Base-by-base conservation (phyloP, 768 basidiomycete species). In the Auriscalpium microsporum region DNA sequence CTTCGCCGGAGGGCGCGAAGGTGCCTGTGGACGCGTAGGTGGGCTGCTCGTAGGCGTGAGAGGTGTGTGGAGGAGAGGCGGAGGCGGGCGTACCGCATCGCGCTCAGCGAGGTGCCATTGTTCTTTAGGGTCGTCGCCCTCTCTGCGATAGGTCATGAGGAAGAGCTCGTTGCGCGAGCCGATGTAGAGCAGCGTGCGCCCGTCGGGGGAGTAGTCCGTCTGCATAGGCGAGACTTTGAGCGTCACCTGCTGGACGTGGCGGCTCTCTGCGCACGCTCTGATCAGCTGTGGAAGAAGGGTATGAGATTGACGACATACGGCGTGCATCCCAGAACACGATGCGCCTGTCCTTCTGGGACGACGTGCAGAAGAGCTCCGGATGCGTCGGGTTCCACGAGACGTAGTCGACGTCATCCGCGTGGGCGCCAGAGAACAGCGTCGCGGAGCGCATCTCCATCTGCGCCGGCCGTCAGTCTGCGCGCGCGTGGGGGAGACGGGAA, bases 311-410 rank as follows among this genome's bases (percentile, higher is more conserved):
- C 3, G 50, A 71, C 81, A 59, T 71, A 91, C 89, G 87, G 68
- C 89, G 75, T 16, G 87, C 86, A 66, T 92, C 89, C 87, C 89
- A 92, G 63, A 90, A 90, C 2, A 86, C 84, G 28, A 91, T 77
- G 23, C 80, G 75, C 59, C 82, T 75, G 61, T 92, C 89, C 63
- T 80, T 85, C 64, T 84, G 81, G 61, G 88, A 84, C 14, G 87
- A 87, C 0, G 89, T 84, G 57, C 85, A 89, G 64, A 92, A 88
- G 14, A 90, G 70, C 40, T 90, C 89, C 4, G 89, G 87, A 61
- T 91, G 88, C 3, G 84, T 86, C 1, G 89, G 89, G 65, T 89
- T 89, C 88, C 89, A 92, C 8, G 87, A 81, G 44, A 90, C 71
- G 57, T 89, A 82, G 62, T 91, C 89, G n/a, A 86, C 84, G 46